Evolutionary conservation across 2,329 filamentous ascomycete genomes (phyloP).

Genomic region (Claviceps capensis): DNA sequence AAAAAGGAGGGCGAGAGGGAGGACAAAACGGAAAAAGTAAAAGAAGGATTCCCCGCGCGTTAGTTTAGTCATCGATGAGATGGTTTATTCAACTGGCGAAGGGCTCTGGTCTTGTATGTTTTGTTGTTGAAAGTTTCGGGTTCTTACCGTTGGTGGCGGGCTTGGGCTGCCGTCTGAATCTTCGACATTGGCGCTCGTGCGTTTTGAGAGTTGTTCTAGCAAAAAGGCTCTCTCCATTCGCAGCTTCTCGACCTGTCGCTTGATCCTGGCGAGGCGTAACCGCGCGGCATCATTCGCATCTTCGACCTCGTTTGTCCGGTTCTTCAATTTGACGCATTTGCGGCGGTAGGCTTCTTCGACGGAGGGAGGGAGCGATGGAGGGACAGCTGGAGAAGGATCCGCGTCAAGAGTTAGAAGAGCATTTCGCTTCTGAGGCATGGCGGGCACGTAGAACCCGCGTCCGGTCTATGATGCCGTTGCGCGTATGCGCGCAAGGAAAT

Average conservation of each 20-base stretch:
- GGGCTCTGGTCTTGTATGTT: too few relatives aligned
- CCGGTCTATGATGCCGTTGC: too few relatives aligned
- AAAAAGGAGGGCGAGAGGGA: background rate
- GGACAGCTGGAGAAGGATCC: slow-evolving; percentile 26
- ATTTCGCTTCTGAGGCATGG: slow-evolving; percentile 24
- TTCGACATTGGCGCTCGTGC: slow-evolving; percentile 61
- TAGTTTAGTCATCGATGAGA: too few relatives aligned
- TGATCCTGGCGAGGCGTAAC: slow-evolving; percentile 63
- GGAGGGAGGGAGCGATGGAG: slow-evolving; percentile 61
- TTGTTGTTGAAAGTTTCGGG: background rate
- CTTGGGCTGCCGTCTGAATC: slow-evolving; percentile 69
- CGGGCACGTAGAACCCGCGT: slow-evolving; percentile 1
- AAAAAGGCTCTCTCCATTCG: slow-evolving; percentile 71
- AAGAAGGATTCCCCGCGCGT: background rate
- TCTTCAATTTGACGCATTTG: slow-evolving; percentile 91
- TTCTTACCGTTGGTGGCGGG: slow-evolving; percentile 60
- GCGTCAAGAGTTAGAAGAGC: slow-evolving; percentile 22
- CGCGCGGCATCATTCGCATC: slow-evolving; percentile 77
- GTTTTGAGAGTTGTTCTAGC: slow-evolving; percentile 57
- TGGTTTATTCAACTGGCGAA: too few relatives aligned
- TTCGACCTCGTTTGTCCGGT: slow-evolving; percentile 82
- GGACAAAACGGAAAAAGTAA: slow-evolving; percentile 15
- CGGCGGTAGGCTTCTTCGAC: slow-evolving; percentile 92
- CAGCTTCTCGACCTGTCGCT: slow-evolving; percentile 81
- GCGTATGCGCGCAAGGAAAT: background rate